Conservation (phyloP, 495 filamentous ascomycete genomes). For the Chlorociboria aeruginascens region DNA sequence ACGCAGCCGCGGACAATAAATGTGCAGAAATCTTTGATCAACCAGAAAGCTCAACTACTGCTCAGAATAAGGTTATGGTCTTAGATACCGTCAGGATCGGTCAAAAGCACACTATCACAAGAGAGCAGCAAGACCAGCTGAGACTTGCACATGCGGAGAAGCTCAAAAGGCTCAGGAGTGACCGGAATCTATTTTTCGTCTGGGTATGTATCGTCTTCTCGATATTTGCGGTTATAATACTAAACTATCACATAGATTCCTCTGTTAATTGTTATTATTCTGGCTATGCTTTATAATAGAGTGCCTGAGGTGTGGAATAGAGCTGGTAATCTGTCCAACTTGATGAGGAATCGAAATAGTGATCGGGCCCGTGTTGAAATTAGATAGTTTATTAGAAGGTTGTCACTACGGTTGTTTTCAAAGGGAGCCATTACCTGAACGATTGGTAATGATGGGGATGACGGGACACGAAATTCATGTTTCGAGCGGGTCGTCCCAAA, state of each 20-base stretch:
- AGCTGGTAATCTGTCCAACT: background rate
- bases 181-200: conserved; percentile 73
- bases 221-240: background rate
- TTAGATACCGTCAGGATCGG: conserved; percentile 39
- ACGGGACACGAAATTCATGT: no score
- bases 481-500: no score
- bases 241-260: conserved; percentile 32
- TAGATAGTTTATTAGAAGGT: background rate
- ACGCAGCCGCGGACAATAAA: conserved; percentile 54
- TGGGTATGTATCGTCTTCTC: conserved; percentile 46
- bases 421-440: no score
- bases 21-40: conserved; percentile 47
- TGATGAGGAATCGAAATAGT: conserved; percentile 7
- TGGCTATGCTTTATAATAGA: conserved; percentile 50
- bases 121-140: conserved; percentile 63
- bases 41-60: conserved; percentile 16
- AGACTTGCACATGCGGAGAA: conserved; percentile 59
- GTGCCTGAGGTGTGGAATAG: conserved; percentile 27
- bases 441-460: no score
- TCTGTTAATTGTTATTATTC: conserved; percentile 48
- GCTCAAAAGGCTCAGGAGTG: conserved; percentile 60
- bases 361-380: conserved; percentile 10
- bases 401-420: no score
- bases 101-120: conserved; percentile 42
- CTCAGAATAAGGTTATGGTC: conserved; percentile 15